A percentile compares a stretch with the other conserved stretches of the same genome.
Evolutionary conservation across 2,329 filamentous ascomycete species (phyloP).

Genomic region (Cercospora canescens): DNA sequence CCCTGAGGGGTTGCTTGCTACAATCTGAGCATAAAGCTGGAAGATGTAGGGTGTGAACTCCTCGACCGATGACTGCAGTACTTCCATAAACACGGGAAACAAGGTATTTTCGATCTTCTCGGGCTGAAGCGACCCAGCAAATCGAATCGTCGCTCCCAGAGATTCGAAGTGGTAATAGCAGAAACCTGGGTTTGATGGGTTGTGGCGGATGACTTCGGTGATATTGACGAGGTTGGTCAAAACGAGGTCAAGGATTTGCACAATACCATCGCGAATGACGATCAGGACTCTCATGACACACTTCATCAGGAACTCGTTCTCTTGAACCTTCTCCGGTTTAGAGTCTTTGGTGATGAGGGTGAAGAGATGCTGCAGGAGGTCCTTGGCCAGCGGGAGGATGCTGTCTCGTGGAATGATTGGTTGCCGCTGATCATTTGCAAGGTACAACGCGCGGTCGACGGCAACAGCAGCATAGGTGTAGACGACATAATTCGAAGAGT

Average conservation of each 20-base stretch:
- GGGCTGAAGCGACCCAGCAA: constrained; percentile 67
- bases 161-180: constrained; percentile 99
- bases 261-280: constrained; percentile 81
- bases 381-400: constrained; percentile 79
- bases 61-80: constrained; percentile 79
- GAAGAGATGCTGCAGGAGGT: constrained; percentile 87
- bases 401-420: constrained; percentile 78
- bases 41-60: constrained; percentile 98
- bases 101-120: constrained; percentile 76
- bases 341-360: constrained; percentile 82
- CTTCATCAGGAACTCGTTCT: constrained; percentile 98
- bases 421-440: constrained; percentile 72
- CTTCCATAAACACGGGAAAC: constrained; percentile 78
- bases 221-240: constrained; percentile 83
- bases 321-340: constrained; percentile 88
- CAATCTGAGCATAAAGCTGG: constrained; percentile 86
- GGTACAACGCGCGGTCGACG: constrained; percentile 86
- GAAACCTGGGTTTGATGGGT: constrained; percentile 95
- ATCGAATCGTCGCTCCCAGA: constrained; percentile 82
- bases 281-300: constrained; percentile 98
- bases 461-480: constrained; percentile 97
- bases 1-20: constrained; percentile 81
- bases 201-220: constrained; percentile 86
- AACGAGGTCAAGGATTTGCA: constrained; percentile 73
- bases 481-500: constrained; percentile 88